Percentiles rank a stretch among this genome's conserved stretches.
Evolutionary conservation across 2,329 filamentous ascomycete species (phyloP).

Genomic region (Sclerotiophoma versabilis): DNA sequence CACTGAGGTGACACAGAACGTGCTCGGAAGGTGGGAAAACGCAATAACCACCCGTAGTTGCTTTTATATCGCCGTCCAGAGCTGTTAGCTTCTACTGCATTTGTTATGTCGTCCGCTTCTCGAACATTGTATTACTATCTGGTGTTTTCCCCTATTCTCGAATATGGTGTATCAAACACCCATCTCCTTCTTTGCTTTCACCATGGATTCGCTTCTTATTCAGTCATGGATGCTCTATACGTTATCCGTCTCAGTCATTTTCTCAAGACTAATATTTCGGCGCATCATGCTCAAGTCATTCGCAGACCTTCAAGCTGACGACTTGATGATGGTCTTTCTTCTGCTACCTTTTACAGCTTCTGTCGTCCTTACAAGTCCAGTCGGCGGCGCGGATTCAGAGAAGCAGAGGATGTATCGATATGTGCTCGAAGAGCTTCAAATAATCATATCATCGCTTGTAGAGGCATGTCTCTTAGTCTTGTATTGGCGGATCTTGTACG

Average conservation of each 20-base stretch:
- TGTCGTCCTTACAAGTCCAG: conserved; percentile 25
- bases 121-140: not conserved
- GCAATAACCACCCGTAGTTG: conserved; percentile 4
- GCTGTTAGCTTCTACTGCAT: not conserved
- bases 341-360: conserved; percentile 32
- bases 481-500: conserved; percentile 42
- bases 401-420: conserved; percentile 27
- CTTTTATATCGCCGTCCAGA: not conserved
- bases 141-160: not conserved
- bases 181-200: not conserved
- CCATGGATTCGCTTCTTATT: conserved; percentile 23
- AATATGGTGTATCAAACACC: not conserved
- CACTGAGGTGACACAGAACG: conserved; percentile 14
- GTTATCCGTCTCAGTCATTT: conserved; percentile 30
- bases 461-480: conserved; percentile 39
- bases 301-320: conserved; percentile 34
- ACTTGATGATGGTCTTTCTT: conserved; percentile 38
- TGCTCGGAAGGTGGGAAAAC: not conserved
- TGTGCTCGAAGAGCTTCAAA: conserved; percentile 36
- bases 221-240: conserved; percentile 37
- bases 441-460: conserved; percentile 36
- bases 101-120: not conserved
- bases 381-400: not conserved
- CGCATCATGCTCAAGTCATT: conserved; percentile 31
- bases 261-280: conserved; percentile 32